Conservation (phyloP, 495 filamentous ascomycete species). For the Penicillium longicatenatum region DNA sequence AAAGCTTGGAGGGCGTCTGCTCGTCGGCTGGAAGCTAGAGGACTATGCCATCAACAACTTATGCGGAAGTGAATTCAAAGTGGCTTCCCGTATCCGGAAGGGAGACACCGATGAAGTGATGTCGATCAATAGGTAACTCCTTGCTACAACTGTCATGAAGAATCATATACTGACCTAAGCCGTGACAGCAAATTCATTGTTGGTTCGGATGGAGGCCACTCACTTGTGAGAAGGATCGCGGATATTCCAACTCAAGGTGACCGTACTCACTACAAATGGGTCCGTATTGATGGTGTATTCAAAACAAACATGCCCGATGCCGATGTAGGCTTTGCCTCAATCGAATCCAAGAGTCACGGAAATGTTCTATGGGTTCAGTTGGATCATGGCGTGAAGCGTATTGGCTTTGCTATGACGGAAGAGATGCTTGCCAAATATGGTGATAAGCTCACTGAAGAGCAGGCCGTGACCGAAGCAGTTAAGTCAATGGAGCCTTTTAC, state of each 20-base stretch:
- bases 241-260: constrained; percentile 27
- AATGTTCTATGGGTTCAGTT: constrained; percentile 53
- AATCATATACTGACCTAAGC: too few relatives aligned
- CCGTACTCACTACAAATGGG: not conserved
- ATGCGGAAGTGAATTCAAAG: too few relatives aligned
- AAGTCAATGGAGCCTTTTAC: constrained; percentile 48
- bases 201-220: constrained; percentile 51
- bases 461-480: constrained; percentile 43
- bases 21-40: too few relatives aligned
- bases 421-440: constrained; percentile 44
- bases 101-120: too few relatives aligned
- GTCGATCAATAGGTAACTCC: too few relatives aligned
- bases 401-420: constrained; percentile 48
- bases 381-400: constrained; percentile 47
- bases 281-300: not conserved
- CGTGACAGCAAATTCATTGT: constrained; percentile 41
- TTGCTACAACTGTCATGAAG: too few relatives aligned
- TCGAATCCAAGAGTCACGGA: constrained; percentile 43
- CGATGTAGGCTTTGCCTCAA: not conserved
- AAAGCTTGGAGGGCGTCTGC: too few relatives aligned
- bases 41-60: too few relatives aligned
- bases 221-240: constrained; percentile 41
- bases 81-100: too few relatives aligned
- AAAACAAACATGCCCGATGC: constrained; percentile 48
- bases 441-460: constrained; percentile 25